Percentiles rank a stretch among this genome's conserved stretches.
These are phyloP conservation scores for Coffea canephora DNA, from an alignment of 257 asterid genomes.

Conservation along the genomic window DNA sequence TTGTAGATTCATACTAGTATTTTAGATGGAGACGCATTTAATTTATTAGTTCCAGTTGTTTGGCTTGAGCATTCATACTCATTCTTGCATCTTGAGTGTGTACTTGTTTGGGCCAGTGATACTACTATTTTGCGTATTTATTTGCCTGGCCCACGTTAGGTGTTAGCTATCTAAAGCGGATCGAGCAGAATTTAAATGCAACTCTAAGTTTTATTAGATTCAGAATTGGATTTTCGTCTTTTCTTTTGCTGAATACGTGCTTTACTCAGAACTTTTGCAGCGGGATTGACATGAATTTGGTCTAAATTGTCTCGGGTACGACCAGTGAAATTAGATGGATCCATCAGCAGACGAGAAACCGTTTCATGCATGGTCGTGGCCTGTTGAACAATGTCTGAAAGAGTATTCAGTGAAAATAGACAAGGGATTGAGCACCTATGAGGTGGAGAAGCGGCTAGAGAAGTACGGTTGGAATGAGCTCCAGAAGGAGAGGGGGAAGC, in stretches of 20 bases:
- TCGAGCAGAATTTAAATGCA: not conserved
- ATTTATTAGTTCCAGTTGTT: conserved; percentile 2
- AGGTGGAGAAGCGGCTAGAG: conserved; percentile 62
- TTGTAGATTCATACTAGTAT: not conserved
- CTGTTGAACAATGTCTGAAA: conserved; percentile 68
- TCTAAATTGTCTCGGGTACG: not conserved
- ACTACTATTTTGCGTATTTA: not conserved
- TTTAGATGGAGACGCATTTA: not conserved
- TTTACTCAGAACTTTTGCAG: conserved; percentile 17
- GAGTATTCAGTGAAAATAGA: conserved; percentile 61
- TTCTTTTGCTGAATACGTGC: conserved; percentile 6
- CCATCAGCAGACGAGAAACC: conserved; percentile 37
- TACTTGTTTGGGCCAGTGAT: not conserved
- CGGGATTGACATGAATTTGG: conserved; percentile 29
- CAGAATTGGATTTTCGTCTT: not conserved
- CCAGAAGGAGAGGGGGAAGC: conserved; percentile 69
- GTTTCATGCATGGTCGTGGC: conserved; percentile 70
- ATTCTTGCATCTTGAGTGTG: not conserved
- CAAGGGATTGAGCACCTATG: conserved; percentile 58
- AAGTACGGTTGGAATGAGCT: conserved; percentile 70
- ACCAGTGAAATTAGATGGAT: conserved; percentile 30
- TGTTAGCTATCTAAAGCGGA: not conserved
- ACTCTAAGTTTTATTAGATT: not conserved
- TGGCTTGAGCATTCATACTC: not conserved
- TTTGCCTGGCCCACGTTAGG: not conserved